These are phyloP conservation scores for Myochromella boudieri DNA, from an alignment of 768 basidiomycete species.

Conservation along the genomic window DNA sequence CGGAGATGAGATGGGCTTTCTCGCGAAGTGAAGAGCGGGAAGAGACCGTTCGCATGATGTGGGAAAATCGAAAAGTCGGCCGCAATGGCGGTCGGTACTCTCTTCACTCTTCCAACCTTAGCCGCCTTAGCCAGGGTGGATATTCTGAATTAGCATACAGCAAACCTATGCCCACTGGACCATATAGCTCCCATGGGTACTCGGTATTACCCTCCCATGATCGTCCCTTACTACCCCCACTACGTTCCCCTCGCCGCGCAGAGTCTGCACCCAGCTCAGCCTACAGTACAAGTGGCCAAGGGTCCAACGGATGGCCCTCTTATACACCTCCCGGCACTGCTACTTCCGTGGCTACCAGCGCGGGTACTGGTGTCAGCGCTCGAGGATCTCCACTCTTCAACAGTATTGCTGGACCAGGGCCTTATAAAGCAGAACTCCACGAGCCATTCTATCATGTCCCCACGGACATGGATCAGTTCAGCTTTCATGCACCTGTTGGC, in stretches of 20 bases:
- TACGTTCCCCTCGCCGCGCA: conserved; percentile 39
- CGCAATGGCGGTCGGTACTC: conserved; percentile 17
- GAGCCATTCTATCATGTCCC: conserved; percentile 40
- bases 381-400: conserved; percentile 43
- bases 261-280: conserved; percentile 57
- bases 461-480: conserved; percentile 52
- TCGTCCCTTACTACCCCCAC: conserved; percentile 48
- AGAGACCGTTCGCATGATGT: conserved; percentile 55
- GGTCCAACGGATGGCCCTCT: conserved; percentile 52
- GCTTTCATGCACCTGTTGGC: conserved; percentile 39
- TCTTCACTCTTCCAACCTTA: conserved; percentile 6
- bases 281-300: conserved; percentile 47
- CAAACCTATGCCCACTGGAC: conserved; percentile 16
- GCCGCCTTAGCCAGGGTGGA: conserved; percentile 7
- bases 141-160: conserved; percentile 14
- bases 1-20: conserved; percentile 81
- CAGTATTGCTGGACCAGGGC: conserved; percentile 27
- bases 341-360: conserved; percentile 47
- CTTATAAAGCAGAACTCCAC: conserved; percentile 36
- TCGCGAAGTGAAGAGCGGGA: conserved; percentile 74
- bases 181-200: conserved; percentile 20
- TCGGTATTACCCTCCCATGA: conserved; percentile 24
- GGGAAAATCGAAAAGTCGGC: conserved; percentile 43
- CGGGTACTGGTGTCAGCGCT: conserved; percentile 39
- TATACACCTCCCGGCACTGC: conserved; percentile 65